Evolutionary conservation across 768 basidiomycete species (phyloP), one percentile per base, ranked within the genome.

Genomic region (Pleurotus pulmonarius): DNA sequence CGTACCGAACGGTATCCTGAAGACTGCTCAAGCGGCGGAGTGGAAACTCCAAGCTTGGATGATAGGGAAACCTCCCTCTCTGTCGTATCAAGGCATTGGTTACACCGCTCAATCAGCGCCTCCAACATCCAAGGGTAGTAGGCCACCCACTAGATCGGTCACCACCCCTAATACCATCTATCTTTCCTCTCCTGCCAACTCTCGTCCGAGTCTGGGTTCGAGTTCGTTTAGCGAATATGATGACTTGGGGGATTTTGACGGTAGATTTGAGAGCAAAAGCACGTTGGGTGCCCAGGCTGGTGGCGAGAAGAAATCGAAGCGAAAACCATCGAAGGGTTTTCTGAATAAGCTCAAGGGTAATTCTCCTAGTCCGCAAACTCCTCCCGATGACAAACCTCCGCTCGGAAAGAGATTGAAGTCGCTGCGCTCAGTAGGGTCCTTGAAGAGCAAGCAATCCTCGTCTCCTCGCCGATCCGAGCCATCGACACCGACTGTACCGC

Each of bases 21-120:
- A 91, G 75, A 94, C 94, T 0, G 96, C 94, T 0, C 94, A 96
- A 69, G 92, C 94, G 3, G 96, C 96, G 0, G 96, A 99, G 66
- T 98, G 94, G 94, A 93, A 90, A 69, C 77, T 98, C 45, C 94
- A 97, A 65, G 90, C 92, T 0, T 98, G 95, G 92, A 92, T 92
- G 87, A 83, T 99, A 26, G 97, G 96, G 60, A 98, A 98, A 65
- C 92, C 93, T 15, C 95, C 94, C 8, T 86, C 87, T 1, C 77
- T 93, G 41, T 79, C 88, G 1, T 93, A 86, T 64, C 82, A 91
- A 63, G 93, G 92, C 26, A 94, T 97, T 64, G 93, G 90, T 16
- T 93, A 89, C 65, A 84, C 84, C 43, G 83, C 82, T 16, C 74
- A 72, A 5, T 57, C 61, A 37, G 38, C 65, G 4, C 51, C 53